Evolutionary conservation across 176 grass and related monocot species (phyloP).

Genomic region (Carex scoparia): DNA sequence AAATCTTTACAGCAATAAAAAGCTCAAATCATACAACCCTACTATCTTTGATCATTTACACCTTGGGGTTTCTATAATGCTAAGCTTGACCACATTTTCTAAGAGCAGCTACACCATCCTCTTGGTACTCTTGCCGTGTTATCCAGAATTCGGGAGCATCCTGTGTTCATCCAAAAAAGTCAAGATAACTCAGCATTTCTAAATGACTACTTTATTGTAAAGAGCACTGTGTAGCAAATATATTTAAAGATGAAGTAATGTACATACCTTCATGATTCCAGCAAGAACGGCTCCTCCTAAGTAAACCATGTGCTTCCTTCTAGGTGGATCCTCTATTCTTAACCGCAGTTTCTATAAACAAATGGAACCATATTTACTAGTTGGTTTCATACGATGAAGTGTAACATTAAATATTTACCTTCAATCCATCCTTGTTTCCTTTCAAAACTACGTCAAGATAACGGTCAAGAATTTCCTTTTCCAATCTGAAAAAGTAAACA

Average conservation of each 20-base stretch:
- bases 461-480: conserved; percentile 93
- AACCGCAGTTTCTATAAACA: conserved; percentile 71
- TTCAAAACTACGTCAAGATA: conserved; percentile 90
- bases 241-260: not conserved
- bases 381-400: not conserved
- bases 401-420: conserved; percentile 44
- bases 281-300: conserved; percentile 88
- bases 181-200: not conserved
- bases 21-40: not conserved
- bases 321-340: conserved; percentile 90
- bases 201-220: not conserved
- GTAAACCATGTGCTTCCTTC: conserved; percentile 98
- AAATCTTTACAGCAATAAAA: not conserved
- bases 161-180: conserved; percentile 34
- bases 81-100: conserved; percentile 83
- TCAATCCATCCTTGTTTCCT: conserved; percentile 90
- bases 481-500: conserved; percentile 44
- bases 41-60: conserved; percentile 1
- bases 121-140: conserved; percentile 76
- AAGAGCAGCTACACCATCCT: conserved; percentile 74
- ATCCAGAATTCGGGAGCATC: conserved; percentile 97
- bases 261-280: conserved; percentile 93
- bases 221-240: not conserved
- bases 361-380: conserved; percentile 10
- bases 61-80: not conserved